Evolutionary conservation across 495 filamentous ascomycete genomes (phyloP), one percentile per base, ranked within the genome.

Genomic region (Glutinoglossum americanum): DNA sequence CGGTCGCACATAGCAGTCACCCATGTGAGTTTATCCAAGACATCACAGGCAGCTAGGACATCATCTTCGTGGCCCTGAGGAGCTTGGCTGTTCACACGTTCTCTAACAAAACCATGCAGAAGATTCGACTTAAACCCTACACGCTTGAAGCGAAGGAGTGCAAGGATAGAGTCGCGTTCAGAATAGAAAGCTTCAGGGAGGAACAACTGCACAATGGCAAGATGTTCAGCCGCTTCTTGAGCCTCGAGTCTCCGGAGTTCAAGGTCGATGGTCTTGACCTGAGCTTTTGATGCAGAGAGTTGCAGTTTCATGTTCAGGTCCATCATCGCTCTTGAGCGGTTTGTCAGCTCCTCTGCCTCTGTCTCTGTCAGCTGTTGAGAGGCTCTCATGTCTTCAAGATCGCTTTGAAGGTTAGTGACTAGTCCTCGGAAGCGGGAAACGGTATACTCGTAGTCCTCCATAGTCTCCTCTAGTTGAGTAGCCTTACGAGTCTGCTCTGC

Each of bases 291-390:
- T 25, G 87, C 87, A 11, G 89, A 90, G 39, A 82, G 76, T 63
- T 94, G 89, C 35, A 98, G 78, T 63, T 92, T 89, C 78, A 89
- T 77, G 68, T 95, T 97, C 45, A 98, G 75, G 67, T 98, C 89
- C 77, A 93, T 82, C 87, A 97, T 94, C 23, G 87, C 86, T 55
- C 87, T 78, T 35, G 89, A 94, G 32, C 87, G 83, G 58, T 76
- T 82, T 41, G 79, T 84, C 23, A 96, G 76, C 61, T 96, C 84
- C 62, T 87, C 86, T 6, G 89, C 84, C 65, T 97, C 90, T 3
- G 83, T 82, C 64, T 98, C 93, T 0, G 89, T 88, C 49, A 97
- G 83, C 60, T 92, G 85, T 57, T 90, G 85, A 33, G 86, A 89
- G 13, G 89, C 84, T 53, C 84, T 79, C 79, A 94, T 89, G 61